Conservation (phyloP, 306 rosid species). For the Glycine latifolia region DNA sequence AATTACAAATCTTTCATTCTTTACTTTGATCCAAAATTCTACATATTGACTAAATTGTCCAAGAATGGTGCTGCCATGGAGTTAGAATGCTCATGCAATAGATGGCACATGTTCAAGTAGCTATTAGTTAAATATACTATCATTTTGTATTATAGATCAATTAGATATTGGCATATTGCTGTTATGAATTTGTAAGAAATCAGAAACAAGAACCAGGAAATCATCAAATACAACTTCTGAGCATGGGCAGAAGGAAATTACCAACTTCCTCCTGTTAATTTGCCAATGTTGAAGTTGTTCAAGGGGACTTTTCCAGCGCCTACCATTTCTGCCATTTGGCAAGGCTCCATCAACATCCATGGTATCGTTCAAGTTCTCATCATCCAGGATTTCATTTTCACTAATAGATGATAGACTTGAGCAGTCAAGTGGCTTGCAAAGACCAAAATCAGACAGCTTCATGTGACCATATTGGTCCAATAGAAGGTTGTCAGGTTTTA, state of each 20-base stretch:
- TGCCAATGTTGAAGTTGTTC: slow-evolving; percentile 97
- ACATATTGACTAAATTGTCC: slow-evolving; percentile 6
- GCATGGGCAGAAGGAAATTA: slow-evolving; percentile 35
- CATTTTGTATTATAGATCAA: slow-evolving; percentile 1
- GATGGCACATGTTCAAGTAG: slow-evolving; percentile 15
- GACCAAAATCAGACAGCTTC: slow-evolving; percentile 96
- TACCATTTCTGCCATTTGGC: slow-evolving; percentile 67
- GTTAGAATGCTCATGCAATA: slow-evolving; percentile 7
- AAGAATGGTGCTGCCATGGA: slow-evolving; percentile 5
- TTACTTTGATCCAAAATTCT: slow-evolving; percentile 2
- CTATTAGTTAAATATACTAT: not conserved
- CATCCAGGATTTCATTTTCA: slow-evolving; percentile 78
- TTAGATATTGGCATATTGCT: not conserved
- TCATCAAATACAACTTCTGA: slow-evolving; percentile 24
- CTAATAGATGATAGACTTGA: slow-evolving; percentile 70
- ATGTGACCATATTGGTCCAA: slow-evolving; percentile 83
- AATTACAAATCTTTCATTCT: slow-evolving; percentile 7
- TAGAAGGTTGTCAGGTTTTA: slow-evolving; percentile 96
- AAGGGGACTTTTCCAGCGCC: slow-evolving; percentile 90
- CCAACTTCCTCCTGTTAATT: slow-evolving; percentile 68
- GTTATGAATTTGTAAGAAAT: slow-evolving; percentile 17
- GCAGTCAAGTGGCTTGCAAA: slow-evolving; percentile 95
- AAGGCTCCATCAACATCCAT: slow-evolving; percentile 58
- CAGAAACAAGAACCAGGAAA: slow-evolving; percentile 1
- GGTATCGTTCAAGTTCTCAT: slow-evolving; percentile 78